Evolutionary conservation across 176 grass and related monocot genomes (phyloP).

Genomic region (Lolium rigidum): DNA sequence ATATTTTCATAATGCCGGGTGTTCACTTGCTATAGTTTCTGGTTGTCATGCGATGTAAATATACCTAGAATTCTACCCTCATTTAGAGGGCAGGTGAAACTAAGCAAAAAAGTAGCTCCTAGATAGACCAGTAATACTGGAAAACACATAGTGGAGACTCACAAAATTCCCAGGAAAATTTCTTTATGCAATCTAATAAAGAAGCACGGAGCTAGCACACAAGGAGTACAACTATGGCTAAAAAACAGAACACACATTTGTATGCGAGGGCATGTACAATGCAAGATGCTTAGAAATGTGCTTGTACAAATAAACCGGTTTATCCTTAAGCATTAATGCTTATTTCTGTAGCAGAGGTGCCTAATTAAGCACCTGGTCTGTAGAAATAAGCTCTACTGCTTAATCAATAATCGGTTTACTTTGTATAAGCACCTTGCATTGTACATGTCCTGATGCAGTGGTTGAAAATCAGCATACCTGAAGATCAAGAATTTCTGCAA

Average conservation of each 20-base stretch:
- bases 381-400: too few relatives aligned
- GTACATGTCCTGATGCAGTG: neutral
- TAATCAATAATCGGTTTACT: too few relatives aligned
- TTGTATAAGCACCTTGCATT: too few relatives aligned
- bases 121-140: too few relatives aligned
- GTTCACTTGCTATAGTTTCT: neutral
- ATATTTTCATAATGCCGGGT: neutral
- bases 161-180: slow-evolving; percentile 7
- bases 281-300: too few relatives aligned
- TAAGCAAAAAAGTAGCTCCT: neutral
- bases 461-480: slow-evolving; percentile 61
- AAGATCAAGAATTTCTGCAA: slow-evolving; percentile 83
- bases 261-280: too few relatives aligned
- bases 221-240: neutral
- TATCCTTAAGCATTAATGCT: too few relatives aligned
- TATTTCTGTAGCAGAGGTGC: too few relatives aligned
- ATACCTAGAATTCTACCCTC: neutral
- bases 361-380: too few relatives aligned
- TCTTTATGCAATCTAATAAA: slow-evolving; percentile 14
- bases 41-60: neutral
- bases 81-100: neutral
- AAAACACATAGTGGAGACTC: neutral
- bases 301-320: too few relatives aligned
- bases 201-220: neutral
- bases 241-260: slow-evolving; percentile 24